These are phyloP conservation scores for Danielia oregonensis DNA, from an alignment of 805 yeast genomes.

Conservation along the genomic window DNA sequence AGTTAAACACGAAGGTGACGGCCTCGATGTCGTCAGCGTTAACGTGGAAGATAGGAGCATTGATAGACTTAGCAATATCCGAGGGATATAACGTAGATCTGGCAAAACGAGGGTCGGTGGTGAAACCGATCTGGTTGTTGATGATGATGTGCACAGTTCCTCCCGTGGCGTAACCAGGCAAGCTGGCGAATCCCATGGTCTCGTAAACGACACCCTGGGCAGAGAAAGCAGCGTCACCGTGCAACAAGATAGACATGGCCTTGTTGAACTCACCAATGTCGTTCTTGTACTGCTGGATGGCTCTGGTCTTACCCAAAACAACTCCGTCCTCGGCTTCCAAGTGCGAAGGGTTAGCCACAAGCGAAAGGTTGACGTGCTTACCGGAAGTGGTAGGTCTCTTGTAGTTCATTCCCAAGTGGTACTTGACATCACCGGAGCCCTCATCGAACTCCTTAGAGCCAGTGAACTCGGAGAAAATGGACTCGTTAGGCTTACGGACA, in stretches of 20 bases:
- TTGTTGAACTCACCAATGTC: constrained; percentile 80
- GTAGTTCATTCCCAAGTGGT: constrained; percentile 99
- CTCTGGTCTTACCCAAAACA: constrained; percentile 96
- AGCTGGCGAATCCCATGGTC: constrained; percentile 89
- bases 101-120: constrained; percentile 96
- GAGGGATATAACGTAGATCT: constrained; percentile 98
- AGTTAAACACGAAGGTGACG: constrained; percentile 81
- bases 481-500: constrained; percentile 97
- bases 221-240: constrained; percentile 99
- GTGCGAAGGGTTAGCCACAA: constrained; percentile 99
- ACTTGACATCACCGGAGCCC: constrained; percentile 98
- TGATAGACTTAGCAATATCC: constrained; percentile 92
- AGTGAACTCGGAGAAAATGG: constrained; percentile 92
- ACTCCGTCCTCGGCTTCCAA: constrained; percentile 99
- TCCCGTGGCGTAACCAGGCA: constrained; percentile 96
- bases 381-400: constrained; percentile 99
- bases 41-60: constrained; percentile 99
- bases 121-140: constrained; percentile 98
- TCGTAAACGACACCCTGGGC: constrained; percentile 99
- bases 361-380: constrained; percentile 87
- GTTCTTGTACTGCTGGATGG: constrained; percentile 85
- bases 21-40: constrained; percentile 98
- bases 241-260: constrained; percentile 89
- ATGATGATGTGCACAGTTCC: constrained; percentile 96
- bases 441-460: constrained; percentile 90